Base-by-base conservation (phyloP, 768 basidiomycete genomes). In the Cystofilobasidium bisporidii region DNA sequence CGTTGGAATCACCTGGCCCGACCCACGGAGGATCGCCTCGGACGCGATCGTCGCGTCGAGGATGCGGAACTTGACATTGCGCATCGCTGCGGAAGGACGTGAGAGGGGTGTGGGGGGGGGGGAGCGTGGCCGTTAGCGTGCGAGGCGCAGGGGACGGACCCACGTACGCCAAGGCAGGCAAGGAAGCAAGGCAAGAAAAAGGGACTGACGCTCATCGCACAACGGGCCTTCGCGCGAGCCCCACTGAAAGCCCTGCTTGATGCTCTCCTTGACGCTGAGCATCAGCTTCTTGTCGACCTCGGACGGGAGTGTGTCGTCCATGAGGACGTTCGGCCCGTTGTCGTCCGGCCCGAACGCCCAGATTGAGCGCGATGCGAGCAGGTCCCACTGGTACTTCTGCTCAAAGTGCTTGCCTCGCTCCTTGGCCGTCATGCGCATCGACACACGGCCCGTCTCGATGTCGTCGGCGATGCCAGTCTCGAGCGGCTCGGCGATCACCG, bases 161-260 rank as follows among this genome's bases (percentile, higher is more conserved):
- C n/a, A n/a, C n/a, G n/a, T n/a, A n/a, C n/a, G n/a, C n/a, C n/a
- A n/a, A n/a, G n/a, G n/a, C n/a, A n/a, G n/a, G n/a, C n/a, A n/a
- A n/a, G n/a, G n/a, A n/a, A n/a, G n/a, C n/a, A n/a, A n/a, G n/a
- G n/a, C n/a, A n/a, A n/a, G n/a, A n/a, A n/a, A n/a, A n/a, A n/a
- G 30, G 24, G 30, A 85, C 94, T 83, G 73, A 97, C 94, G 96
- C 79, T 99, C 96, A 75, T 99, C 96, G 74, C 96, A 98, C 47
- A 99, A 76, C 45, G 96, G 96, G 10, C 96, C 96, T 81, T 99
- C 96, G 60, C 96, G 84, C 58, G 94, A 87, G 60, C 91, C 96
- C 96, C 96, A 98, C 75, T 96, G 96, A 86, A 99, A 99, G 41
- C 96, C 96, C 79, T 99, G 96, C 79, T 91, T 97, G 74, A 99